Evolutionary conservation across 2,329 filamentous ascomycete genomes (phyloP), one percentile per base, ranked within the genome.

Genomic region (Venturia nashicola): DNA sequence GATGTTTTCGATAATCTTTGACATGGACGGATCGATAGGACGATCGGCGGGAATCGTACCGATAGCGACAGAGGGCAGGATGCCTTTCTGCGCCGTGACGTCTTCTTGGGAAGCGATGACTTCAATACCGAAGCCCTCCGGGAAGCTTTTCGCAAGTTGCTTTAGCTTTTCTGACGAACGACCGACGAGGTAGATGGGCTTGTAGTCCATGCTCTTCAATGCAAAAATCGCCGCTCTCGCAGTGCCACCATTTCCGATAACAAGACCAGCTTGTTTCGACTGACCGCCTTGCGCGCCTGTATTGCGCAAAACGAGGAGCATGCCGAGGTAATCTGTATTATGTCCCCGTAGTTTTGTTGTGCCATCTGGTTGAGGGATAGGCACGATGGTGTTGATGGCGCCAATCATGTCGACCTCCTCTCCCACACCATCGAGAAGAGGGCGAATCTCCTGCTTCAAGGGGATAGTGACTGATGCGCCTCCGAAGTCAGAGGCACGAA

Each of bases 291-390:
- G 76, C 46, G 89, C 79, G 8, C 90, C 90, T 1, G 85, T 86
- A 51, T 84, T 83, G 65, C 83, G 84, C 23, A 99, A 82, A 3
- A 90, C 87, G 68, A 88, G 84, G 2, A 89, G 85, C 86, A 99
- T 99, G 67, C 94, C 94, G 71, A 86, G 83, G 88, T 91, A 99
- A 77, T 99, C 94, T 14, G 94, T 99, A 76, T 99, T 99, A 73
- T 92, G 89, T 54, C 94, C 94, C 18, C 89, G 74, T 3, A 97
- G 83, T 63, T 79, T 75, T 4, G 76, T 78, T 3, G 74, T 77
- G 8, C 68, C 71, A 8, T 76, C 72, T 34, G 72, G 71, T 16
- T 68, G 68, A 5, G 65, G 67, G 11, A 64, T 46, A 0, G 89
- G 86, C 36, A 96, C 84, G 70, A 99, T 88, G 20, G 94, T 99